These are phyloP conservation scores for Silene conica DNA, from an alignment of 148 eudicot species.

Conservation along the genomic window DNA sequence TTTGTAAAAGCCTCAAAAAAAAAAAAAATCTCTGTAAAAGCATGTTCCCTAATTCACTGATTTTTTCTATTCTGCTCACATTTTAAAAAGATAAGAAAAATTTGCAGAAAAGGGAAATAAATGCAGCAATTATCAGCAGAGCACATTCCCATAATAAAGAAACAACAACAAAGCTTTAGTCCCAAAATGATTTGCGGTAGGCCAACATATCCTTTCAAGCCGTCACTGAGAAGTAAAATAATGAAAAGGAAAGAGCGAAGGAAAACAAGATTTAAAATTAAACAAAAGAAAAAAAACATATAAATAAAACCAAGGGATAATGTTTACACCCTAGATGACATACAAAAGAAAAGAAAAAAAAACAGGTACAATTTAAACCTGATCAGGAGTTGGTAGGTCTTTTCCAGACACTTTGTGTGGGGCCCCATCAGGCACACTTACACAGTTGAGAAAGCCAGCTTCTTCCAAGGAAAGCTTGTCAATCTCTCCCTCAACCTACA, in stretches of 20 bases:
- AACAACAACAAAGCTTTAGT: background rate
- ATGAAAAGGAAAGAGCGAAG: background rate
- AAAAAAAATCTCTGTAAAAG: no score
- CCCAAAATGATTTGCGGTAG: background rate
- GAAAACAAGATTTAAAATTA: background rate
- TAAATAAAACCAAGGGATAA: background rate
- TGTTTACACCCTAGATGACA: background rate
- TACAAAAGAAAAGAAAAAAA: background rate
- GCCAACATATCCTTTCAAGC: background rate
- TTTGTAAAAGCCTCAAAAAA: no score
- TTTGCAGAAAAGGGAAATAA: no score
- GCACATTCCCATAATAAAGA: background rate
- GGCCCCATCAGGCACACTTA: slow-evolving; percentile 98
- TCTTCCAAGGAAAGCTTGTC: slow-evolving; percentile 99
- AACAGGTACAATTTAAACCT: slow-evolving; percentile 40
- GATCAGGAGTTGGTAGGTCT: slow-evolving; percentile 59
- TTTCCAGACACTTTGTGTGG: slow-evolving; percentile 65
- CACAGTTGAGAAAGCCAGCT: slow-evolving; percentile 89
- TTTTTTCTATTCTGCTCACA: no score
- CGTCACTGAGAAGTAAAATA: background rate
- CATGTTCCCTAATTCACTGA: no score
- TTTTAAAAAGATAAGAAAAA: no score
- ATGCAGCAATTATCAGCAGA: background rate
- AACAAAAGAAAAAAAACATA: no score
- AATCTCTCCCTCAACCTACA: slow-evolving; percentile 96